phyloP scores from a whole-genome alignment of 1,139 yeast species.

The Pichia inconspicua region DNA sequence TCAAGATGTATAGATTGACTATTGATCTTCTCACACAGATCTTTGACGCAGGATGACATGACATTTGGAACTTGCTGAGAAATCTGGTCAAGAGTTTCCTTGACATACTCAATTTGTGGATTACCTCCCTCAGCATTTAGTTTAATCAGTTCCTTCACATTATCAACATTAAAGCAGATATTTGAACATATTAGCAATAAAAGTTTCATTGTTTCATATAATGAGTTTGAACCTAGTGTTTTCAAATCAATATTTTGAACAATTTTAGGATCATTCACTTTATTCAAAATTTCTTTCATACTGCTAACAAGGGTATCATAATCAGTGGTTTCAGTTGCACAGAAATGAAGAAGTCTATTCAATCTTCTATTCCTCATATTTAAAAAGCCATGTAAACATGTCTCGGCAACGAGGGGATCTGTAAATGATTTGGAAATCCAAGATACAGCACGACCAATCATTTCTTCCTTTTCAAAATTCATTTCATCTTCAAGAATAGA shows the following conservation, averaged over 20 bases:
- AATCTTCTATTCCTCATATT: conserved; percentile 50
- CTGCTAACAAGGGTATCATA: conserved; percentile 53
- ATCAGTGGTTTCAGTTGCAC: conserved; percentile 53
- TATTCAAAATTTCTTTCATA: conserved; percentile 50
- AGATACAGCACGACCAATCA: conserved; percentile 48
- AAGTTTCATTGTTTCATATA: conserved; percentile 45
- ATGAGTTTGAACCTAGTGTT: conserved; percentile 39
- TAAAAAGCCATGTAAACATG: conserved; percentile 45
- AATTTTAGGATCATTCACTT: conserved; percentile 44
- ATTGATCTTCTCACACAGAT: conserved; percentile 33
- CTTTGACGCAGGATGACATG: conserved; percentile 51
- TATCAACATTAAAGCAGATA: conserved; percentile 58
- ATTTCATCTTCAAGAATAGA: conserved; percentile 33
- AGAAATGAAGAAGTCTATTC: conserved; percentile 45
- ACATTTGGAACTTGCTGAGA: conserved; percentile 59
- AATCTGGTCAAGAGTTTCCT: conserved; percentile 50
- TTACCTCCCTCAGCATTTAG: conserved; percentile 34
- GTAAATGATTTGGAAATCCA: conserved; percentile 63
- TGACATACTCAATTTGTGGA: conserved; percentile 34
- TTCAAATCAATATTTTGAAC: conserved; percentile 17
- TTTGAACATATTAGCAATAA: conserved; percentile 57
- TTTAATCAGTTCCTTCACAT: conserved; percentile 47
- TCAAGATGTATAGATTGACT: conserved; percentile 9
- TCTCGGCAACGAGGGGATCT: conserved; percentile 35
- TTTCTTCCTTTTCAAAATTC: conserved; percentile 27